These are phyloP conservation scores for Sporothrix mexicana DNA, from an alignment of 2,329 filamentous ascomycete genomes.

Conservation along the genomic window DNA sequence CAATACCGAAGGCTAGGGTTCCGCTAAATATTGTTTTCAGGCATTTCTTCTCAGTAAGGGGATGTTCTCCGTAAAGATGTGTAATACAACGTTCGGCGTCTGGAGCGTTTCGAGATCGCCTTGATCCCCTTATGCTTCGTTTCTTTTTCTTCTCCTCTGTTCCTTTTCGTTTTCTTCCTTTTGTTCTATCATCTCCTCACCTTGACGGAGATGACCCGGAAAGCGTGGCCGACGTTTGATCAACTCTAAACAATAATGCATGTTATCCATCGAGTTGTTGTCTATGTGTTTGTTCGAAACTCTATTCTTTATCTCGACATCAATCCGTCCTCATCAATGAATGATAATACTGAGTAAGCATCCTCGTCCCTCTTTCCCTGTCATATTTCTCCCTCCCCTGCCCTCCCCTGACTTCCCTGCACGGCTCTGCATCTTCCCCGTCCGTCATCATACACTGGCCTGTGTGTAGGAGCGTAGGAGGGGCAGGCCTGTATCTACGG, in stretches of 20 bases:
- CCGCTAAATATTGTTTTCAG: not conserved
- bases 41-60: not conserved
- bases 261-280: not conserved
- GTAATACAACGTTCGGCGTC: not conserved
- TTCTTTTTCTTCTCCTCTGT: not conserved
- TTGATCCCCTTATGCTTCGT: no score
- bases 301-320: no score
- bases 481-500: not conserved
- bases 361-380: no score
- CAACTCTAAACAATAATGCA: constrained; percentile 26
- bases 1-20: not conserved
- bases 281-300: not conserved
- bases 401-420: not conserved
- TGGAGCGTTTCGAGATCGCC: constrained; percentile 13
- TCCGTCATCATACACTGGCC: constrained; percentile 3
- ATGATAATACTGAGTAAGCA: no score
- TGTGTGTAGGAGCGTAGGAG: not conserved
- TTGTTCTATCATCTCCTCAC: not conserved
- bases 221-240: constrained; percentile 23
- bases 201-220: constrained; percentile 6
- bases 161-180: not conserved
- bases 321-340: no score
- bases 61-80: constrained; percentile 12
- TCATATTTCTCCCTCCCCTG: not conserved
- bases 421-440: not conserved